A percentile compares a stretch with the other conserved stretches of the same genome.
phyloP scores from a whole-genome alignment of 768 basidiomycete genomes.

The Mrakia frigida region DNA sequence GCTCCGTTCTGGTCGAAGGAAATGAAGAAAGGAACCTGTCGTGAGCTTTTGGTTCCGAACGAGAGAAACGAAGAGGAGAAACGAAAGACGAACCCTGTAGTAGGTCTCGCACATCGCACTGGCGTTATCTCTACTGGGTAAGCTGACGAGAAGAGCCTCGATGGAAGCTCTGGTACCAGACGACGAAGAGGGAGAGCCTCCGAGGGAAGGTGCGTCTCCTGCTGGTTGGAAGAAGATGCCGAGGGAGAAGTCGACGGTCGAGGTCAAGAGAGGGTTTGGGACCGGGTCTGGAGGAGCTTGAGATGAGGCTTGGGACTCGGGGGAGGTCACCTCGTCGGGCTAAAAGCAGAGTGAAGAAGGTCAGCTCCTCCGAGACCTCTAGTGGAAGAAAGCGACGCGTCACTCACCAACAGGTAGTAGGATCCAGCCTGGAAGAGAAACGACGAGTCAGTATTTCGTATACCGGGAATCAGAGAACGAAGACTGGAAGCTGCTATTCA shows the following conservation, averaged over 20 bases:
- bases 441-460: too few relatives aligned
- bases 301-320: background rate
- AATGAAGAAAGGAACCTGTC: background rate
- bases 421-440: background rate
- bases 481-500: too few relatives aligned
- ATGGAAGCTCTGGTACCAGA: background rate
- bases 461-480: too few relatives aligned
- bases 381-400: background rate
- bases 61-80: background rate
- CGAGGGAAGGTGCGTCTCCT: background rate
- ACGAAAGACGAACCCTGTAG: background rate
- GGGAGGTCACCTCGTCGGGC: background rate
- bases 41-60: background rate
- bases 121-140: background rate
- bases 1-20: background rate
- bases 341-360: background rate
- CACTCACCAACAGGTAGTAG: background rate
- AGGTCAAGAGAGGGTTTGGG: background rate
- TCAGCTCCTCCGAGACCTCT: background rate
- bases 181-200: background rate
- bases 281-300: background rate
- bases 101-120: constrained; percentile 1
- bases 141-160: background rate
- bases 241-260: background rate
- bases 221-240: background rate